Evolutionary conservation across 2,329 filamentous ascomycete genomes (phyloP), one percentile per base, ranked within the genome.

Genomic region (Teratosphaeria destructans): DNA sequence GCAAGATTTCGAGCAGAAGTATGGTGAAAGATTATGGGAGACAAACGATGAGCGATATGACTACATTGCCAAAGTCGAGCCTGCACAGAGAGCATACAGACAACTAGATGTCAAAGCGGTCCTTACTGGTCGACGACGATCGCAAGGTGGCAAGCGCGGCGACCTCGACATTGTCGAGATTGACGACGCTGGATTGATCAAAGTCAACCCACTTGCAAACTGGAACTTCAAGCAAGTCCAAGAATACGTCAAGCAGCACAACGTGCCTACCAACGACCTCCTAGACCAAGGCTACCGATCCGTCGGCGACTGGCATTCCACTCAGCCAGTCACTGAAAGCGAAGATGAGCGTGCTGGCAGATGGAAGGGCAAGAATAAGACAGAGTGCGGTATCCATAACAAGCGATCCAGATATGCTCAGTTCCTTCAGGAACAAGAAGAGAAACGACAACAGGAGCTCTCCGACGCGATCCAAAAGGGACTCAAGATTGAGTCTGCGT

Each of bases 321-420:
- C 94, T 3, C 87, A 79, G 64, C 92, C 94, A 12, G 91, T 97
- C 62, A 85, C 82, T 64, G 90, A 93, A 61, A 89, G 89, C 65
- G 94, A 99, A 77, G 94, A 97, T 70, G 94, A 99, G 83, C 87
- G 94, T 57, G 88, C 94, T 8, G 94, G 94, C 60, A 87, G 94
- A 67, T 99, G 94, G 94, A 96, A 96, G 82, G 94, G 94, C 63
- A 88, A 91, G 75, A 79, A 82, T 70, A 99, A 99, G 86, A 95
- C 91, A 16, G 94, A 99, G 79, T 99, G 94, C 75, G 94, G 94
- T 55, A 97, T 99, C 72, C 94, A 99, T 84, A 97, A 97, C 81
- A 95, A 94, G 77, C 87, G 92, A 75, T 95, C 90, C 60, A 87
- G 91, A 67, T 99, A 97, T 71, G 89, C 91, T 11, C 85, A 92